phyloP scores from a whole-genome alignment of 352 stramenopile genomes.

The Pythium coloratum region DNA sequence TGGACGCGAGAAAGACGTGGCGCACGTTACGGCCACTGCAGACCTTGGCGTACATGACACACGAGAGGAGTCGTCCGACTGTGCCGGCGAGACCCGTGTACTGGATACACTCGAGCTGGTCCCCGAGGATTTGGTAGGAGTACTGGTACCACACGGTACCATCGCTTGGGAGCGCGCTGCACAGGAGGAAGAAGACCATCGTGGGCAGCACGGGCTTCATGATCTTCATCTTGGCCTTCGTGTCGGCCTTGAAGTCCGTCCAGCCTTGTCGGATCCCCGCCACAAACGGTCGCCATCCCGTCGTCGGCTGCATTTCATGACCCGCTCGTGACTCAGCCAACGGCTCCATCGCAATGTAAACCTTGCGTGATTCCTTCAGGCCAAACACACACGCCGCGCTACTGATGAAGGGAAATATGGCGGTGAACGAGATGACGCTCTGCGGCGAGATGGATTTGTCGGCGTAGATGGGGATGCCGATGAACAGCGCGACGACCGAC shows the following conservation, averaged over 20 bases:
- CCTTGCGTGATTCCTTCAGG: conserved; percentile 41
- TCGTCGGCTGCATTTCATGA: not conserved
- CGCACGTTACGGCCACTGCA: conserved; percentile 65
- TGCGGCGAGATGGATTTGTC: conserved; percentile 50
- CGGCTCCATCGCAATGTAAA: not conserved
- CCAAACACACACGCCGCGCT: conserved; percentile 47
- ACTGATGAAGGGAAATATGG: conserved; percentile 53
- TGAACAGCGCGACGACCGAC: conserved; percentile 57
- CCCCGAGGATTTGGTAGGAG: conserved; percentile 57
- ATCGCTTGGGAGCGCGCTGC: conserved; percentile 61
- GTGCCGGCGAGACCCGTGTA: conserved; percentile 69
- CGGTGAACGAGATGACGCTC: conserved; percentile 65
- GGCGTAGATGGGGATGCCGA: conserved; percentile 69
- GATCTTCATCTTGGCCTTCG: conserved; percentile 43
- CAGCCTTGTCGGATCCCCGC: conserved; percentile 23
- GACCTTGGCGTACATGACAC: conserved; percentile 71
- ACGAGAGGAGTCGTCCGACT: conserved; percentile 70
- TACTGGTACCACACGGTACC: conserved; percentile 85
- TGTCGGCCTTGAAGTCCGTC: conserved; percentile 49
- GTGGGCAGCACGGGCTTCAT: conserved; percentile 59
- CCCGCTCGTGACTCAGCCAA: not conserved
- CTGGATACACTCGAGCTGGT: conserved; percentile 68
- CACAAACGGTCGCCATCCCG: conserved; percentile 6
- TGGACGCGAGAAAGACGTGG: conserved; percentile 75
- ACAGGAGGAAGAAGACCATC: conserved; percentile 86